Evolutionary conservation across 208 protist genomes (phyloP).

Genomic region (Crithidia mellificae): DNA sequence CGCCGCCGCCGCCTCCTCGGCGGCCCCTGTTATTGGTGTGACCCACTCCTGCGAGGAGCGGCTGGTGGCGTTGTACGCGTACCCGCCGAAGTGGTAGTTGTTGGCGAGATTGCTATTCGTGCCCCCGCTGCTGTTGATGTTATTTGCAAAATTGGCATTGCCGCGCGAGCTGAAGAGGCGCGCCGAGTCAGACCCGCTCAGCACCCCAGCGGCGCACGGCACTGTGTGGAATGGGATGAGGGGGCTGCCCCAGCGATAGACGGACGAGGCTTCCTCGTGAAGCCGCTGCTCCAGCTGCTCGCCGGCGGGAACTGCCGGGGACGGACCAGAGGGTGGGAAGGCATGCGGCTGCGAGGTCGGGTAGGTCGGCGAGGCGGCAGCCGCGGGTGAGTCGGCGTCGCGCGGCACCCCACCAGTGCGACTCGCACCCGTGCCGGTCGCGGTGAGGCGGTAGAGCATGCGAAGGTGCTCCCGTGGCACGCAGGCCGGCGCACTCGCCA

Average conservation of each 20-base stretch:
- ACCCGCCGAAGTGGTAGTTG: not conserved
- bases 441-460: constrained; percentile 24
- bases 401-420: not conserved
- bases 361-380: not conserved
- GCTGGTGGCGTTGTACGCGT: not conserved
- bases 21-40: not conserved
- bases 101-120: too few species aligned
- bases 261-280: constrained; percentile 3
- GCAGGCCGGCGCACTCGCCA: constrained; percentile 20
- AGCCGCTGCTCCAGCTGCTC: constrained; percentile 1
- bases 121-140: too few species aligned
- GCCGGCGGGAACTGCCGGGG: not conserved
- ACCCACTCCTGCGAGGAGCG: constrained; percentile 16
- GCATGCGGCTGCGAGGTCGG: not conserved
- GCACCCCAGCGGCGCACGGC: not conserved
- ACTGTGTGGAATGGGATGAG: constrained; percentile 29
- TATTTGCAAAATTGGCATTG: too few species aligned
- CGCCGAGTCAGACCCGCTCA: constrained; percentile 2
- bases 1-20: too few species aligned
- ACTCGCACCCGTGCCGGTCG: constrained; percentile 2
- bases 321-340: not conserved
- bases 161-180: not conserved
- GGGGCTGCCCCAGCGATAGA: constrained; percentile 17
- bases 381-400: not conserved
- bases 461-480: constrained; percentile 32